A percentile compares a stretch with the other conserved stretches of the same genome.
Evolutionary conservation across 495 filamentous ascomycete genomes (phyloP).

Genomic region (Aspergillus ostianus): DNA sequence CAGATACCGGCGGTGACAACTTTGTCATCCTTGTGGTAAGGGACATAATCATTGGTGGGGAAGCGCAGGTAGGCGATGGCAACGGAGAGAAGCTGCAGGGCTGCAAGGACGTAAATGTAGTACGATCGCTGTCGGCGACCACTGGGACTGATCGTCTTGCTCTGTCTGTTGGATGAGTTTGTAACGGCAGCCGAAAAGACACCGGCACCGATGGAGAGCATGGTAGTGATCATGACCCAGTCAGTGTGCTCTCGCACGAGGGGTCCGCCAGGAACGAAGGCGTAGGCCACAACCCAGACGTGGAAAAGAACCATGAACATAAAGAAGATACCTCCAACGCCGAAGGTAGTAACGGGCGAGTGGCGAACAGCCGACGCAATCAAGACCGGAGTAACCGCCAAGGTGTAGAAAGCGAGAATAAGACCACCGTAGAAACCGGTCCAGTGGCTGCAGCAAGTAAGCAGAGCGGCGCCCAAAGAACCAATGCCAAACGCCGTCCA

Average conservation of each 20-base stretch:
- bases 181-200: slow-evolving; percentile 72
- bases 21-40: slow-evolving; percentile 85
- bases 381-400: slow-evolving; percentile 76
- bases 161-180: slow-evolving; percentile 43
- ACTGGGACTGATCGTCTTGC: slow-evolving; percentile 52
- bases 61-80: slow-evolving; percentile 89
- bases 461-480: slow-evolving; percentile 72
- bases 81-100: slow-evolving; percentile 75
- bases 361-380: slow-evolving; percentile 72
- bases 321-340: slow-evolving; percentile 82
- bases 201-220: slow-evolving; percentile 82
- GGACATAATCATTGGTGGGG: slow-evolving; percentile 85
- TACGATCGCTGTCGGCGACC: slow-evolving; percentile 60
- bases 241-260: slow-evolving; percentile 93
- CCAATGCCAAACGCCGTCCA: slow-evolving; percentile 83
- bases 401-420: slow-evolving; percentile 70
- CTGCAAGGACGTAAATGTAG: slow-evolving; percentile 69
- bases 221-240: slow-evolving; percentile 84
- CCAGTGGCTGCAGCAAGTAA: slow-evolving; percentile 82
- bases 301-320: slow-evolving; percentile 91
- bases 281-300: slow-evolving; percentile 98
- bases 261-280: slow-evolving; percentile 96
- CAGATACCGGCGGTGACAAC: slow-evolving; percentile 92
- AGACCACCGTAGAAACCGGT: slow-evolving; percentile 86
- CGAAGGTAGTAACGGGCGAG: slow-evolving; percentile 75